Percentiles rank a stretch among this genome's conserved stretches.
Evolutionary conservation across 768 basidiomycete genomes (phyloP).

Genomic region (Tylopilus balloui): DNA sequence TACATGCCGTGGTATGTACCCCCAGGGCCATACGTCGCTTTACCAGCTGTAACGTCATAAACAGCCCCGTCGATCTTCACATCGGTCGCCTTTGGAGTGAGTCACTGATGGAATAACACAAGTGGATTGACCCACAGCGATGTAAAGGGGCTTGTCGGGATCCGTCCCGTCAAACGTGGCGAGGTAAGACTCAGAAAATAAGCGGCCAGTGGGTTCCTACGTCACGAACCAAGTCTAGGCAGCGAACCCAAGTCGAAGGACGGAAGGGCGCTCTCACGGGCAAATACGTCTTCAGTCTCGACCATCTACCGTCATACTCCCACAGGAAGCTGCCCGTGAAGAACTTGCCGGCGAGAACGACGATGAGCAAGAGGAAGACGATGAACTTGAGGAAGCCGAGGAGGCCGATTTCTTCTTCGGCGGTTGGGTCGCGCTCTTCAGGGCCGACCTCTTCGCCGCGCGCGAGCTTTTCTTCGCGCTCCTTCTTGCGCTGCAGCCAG

Average conservation of each 20-base stretch:
- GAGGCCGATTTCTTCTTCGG: conserved; percentile 58
- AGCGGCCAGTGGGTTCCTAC: conserved; percentile 50
- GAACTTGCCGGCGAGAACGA: conserved; percentile 70
- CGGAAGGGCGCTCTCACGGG: conserved; percentile 46
- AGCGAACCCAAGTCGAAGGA: neutral
- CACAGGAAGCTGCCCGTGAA: conserved; percentile 83
- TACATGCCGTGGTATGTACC: conserved; percentile 77
- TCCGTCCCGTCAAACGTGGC: conserved; percentile 68
- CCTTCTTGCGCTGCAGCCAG: conserved; percentile 67
- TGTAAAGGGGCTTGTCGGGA: conserved; percentile 64
- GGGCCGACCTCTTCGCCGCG: conserved; percentile 70
- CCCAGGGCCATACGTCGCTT: conserved; percentile 79
- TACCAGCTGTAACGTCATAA: conserved; percentile 82
- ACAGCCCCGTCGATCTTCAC: conserved; percentile 85
- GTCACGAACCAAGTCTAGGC: neutral
- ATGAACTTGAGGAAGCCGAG: conserved; percentile 67
- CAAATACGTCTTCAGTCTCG: conserved; percentile 55
- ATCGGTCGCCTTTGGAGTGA: conserved; percentile 8
- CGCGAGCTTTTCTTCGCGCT: conserved; percentile 68
- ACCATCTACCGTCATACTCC: conserved; percentile 72
- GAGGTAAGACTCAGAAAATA: conserved; percentile 74
- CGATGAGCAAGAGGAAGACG: conserved; percentile 48
- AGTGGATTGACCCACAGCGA: conserved; percentile 59
- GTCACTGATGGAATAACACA: conserved; percentile 4
- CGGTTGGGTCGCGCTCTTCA: conserved; percentile 70